These are phyloP conservation scores for Tremella fuciformis DNA, from an alignment of 768 basidiomycete genomes.

Conservation along the genomic window DNA sequence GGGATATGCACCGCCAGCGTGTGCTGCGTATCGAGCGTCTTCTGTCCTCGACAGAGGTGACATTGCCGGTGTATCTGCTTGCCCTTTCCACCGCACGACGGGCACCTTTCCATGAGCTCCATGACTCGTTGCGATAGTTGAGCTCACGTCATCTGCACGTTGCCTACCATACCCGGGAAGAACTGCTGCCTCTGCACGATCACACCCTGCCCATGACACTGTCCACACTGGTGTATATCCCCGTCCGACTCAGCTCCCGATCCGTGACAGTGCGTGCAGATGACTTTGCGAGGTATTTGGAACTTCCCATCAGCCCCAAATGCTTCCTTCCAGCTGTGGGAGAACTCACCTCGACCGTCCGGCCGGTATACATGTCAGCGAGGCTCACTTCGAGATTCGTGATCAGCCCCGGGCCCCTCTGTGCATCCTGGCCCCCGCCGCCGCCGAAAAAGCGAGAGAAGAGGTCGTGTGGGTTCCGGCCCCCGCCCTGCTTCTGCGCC, in stretches of 20 bases:
- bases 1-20: constrained; percentile 81
- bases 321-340: background rate
- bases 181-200: constrained; percentile 87
- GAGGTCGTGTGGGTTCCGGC: constrained; percentile 86
- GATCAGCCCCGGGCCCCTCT: constrained; percentile 52
- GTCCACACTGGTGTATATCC: constrained; percentile 81
- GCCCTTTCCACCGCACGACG: constrained; percentile 80
- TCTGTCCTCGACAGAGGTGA: constrained; percentile 74
- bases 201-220: constrained; percentile 80
- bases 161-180: constrained; percentile 94
- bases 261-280: constrained; percentile 96
- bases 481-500: constrained; percentile 60
- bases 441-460: constrained; percentile 90
- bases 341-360: constrained; percentile 69
- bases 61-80: constrained; percentile 73
- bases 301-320: constrained; percentile 62
- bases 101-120: constrained; percentile 52
- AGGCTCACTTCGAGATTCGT: constrained; percentile 67
- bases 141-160: constrained; percentile 72
- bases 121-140: background rate
- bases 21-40: constrained; percentile 75
- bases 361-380: constrained; percentile 83
- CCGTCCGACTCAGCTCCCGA: constrained; percentile 85
- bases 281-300: constrained; percentile 81
- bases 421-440: constrained; percentile 44